Conservation (phyloP, 495 filamentous ascomycete species). For the Geoglossum glabrum region DNA sequence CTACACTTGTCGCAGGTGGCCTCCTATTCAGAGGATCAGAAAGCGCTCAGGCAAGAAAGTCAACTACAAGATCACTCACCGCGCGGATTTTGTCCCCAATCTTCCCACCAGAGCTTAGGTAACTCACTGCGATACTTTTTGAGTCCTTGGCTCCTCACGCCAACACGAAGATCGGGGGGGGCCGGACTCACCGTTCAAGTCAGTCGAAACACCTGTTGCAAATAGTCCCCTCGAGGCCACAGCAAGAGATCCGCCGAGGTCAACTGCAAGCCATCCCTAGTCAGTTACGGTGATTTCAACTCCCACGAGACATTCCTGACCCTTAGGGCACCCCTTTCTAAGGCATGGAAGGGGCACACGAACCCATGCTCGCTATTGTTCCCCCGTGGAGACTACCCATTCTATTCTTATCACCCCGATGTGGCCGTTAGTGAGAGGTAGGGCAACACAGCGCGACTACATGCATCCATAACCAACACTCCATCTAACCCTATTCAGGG, state of each 20-base stretch:
- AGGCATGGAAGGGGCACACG: background rate
- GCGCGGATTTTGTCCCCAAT: constrained; percentile 58
- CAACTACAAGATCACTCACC: constrained; percentile 22
- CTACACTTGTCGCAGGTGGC: constrained; percentile 74
- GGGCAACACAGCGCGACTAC: background rate
- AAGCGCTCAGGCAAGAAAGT: background rate
- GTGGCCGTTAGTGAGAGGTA: background rate
- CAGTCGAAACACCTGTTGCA: constrained; percentile 81
- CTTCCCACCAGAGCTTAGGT: constrained; percentile 64
- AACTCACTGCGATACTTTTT: constrained; percentile 47
- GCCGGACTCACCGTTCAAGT: constrained; percentile 50
- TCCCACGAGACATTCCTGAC: background rate
- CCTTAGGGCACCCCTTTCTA: background rate
- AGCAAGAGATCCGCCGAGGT: constrained; percentile 80
- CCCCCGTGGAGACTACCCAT: constrained; percentile 83
- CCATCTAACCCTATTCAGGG: too few relatives aligned
- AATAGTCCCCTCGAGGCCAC: constrained; percentile 79
- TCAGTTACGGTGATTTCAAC: background rate
- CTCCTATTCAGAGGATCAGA: constrained; percentile 25
- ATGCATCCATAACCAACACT: too few relatives aligned
- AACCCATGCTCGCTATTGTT: constrained; percentile 82
- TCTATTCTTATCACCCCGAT: constrained; percentile 41
- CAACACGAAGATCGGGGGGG: background rate
- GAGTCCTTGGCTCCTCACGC: background rate
- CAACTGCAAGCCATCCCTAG: constrained; percentile 30